Evolutionary conservation across 352 stramenopile genomes (phyloP).

Genomic region (Phytophthora crassamura): DNA sequence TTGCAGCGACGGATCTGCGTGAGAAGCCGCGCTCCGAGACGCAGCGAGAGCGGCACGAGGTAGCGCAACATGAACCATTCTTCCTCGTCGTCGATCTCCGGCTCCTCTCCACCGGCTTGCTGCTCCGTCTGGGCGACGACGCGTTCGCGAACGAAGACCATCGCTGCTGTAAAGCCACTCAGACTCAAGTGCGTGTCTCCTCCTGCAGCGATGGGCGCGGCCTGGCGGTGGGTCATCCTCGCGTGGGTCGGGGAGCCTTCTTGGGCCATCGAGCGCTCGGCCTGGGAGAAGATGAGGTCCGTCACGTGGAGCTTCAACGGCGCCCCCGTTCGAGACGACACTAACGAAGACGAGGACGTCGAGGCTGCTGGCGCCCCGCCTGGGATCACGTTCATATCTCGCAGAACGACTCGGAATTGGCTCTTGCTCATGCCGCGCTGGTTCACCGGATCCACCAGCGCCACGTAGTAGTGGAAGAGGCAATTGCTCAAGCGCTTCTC

Average conservation of each 20-base stretch:
- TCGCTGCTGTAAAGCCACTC: conserved; percentile 56
- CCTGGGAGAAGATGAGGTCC: conserved; percentile 70
- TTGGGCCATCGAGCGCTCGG: conserved; percentile 43
- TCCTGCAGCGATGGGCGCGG: conserved; percentile 14
- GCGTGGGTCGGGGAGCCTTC: conserved; percentile 36
- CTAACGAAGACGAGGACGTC: conserved; percentile 17
- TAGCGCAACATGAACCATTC: conserved; percentile 71
- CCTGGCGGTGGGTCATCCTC: conserved; percentile 39
- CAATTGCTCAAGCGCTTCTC: conserved; percentile 75
- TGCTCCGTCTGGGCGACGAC: conserved; percentile 55
- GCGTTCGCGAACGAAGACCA: conserved; percentile 65
- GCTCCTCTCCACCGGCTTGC: conserved; percentile 23
- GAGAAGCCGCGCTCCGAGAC: conserved; percentile 52
- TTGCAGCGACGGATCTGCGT: conserved; percentile 61
- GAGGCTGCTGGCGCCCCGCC: conserved; percentile 16
- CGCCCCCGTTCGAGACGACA: conserved; percentile 15
- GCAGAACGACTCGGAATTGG: conserved; percentile 65
- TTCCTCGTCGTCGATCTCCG: conserved; percentile 67
- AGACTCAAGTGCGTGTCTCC: conserved; percentile 41
- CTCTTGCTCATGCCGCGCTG: conserved; percentile 64
- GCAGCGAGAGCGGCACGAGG: conserved; percentile 57
- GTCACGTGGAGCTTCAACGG: conserved; percentile 69
- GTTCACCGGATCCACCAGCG: conserved; percentile 55
- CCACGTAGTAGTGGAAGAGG: conserved; percentile 73
- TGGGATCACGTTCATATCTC: conserved; percentile 56